Percentiles rank a stretch among this genome's conserved stretches.
Evolutionary conservation across 2,329 filamentous ascomycete genomes (phyloP).

Genomic region (Sphaerulina vaccinii): DNA sequence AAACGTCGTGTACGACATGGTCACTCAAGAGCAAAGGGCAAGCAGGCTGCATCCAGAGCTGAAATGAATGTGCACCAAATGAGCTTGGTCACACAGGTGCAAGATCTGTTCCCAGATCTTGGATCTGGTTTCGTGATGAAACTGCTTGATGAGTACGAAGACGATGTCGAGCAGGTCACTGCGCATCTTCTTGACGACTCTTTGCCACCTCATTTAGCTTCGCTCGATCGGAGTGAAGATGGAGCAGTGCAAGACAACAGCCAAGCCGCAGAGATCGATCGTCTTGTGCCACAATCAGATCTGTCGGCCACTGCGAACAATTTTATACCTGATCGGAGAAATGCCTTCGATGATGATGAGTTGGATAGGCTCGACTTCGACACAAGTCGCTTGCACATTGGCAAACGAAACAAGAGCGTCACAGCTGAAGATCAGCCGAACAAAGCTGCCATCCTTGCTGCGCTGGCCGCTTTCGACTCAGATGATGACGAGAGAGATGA

Average conservation of each 20-base stretch:
- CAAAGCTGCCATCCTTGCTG: conserved; percentile 85
- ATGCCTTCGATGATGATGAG: conserved; percentile 77
- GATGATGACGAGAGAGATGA: conserved; percentile 97
- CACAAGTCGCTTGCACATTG: conserved; percentile 70
- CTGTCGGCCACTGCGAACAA: conserved; percentile 48
- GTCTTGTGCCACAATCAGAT: conserved; percentile 59
- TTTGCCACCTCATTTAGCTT: conserved; percentile 66
- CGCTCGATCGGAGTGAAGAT: conserved; percentile 63
- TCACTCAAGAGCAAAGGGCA: conserved; percentile 65
- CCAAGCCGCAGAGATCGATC: conserved; percentile 31
- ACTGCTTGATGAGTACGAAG: conserved; percentile 74
- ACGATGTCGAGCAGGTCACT: conserved; percentile 76
- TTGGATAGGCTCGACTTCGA: conserved; percentile 70
- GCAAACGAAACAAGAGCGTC: conserved; percentile 57
- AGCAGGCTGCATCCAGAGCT: conserved; percentile 39
- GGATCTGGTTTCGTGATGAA: conserved; percentile 78
- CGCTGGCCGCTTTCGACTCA: conserved; percentile 82
- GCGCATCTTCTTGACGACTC: conserved; percentile 77
- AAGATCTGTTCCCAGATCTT: conserved; percentile 87
- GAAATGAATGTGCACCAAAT: conserved; percentile 74
- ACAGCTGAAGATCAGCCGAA: conserved; percentile 65
- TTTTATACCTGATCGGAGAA: conserved; percentile 59
- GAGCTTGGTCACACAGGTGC: conserved; percentile 84
- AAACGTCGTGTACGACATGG: conserved; percentile 60
- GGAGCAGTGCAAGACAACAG: conserved; percentile 47